Base-by-base conservation (phyloP, 2,329 filamentous ascomycete genomes). In the Colletotrichum gigasporum region DNA sequence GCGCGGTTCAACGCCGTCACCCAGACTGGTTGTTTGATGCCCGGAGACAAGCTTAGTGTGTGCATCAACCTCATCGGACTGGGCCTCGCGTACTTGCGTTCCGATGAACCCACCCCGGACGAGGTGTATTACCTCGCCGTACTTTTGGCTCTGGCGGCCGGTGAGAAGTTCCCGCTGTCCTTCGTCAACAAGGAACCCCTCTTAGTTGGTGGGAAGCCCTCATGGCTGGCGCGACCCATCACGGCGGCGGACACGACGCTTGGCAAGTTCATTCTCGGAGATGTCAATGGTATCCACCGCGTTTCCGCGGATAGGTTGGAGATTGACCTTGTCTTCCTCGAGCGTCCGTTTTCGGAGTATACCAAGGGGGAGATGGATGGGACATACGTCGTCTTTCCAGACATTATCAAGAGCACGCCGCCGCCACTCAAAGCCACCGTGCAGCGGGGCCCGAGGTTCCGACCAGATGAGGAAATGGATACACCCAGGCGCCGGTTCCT, bases 51-150 rank as follows among this genome's bases (percentile, higher is more conserved):
- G 18, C 50, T 55, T 4, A 55, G 48, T 11, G 50, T 61, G 6
- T 61, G 50, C 16, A 44, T 61, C 39, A 61, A 61, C 10, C 57
- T 61, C 2, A 37, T 47, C 42, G 57, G 57, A 4, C 39, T 61
- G 7, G 57, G 57, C 4, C 50, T 61, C 8, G 50, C n/a, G 11
- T 48, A 55, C 20, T 55, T 41, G n/a, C 30, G 41, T 11, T 8
- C 30, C 1, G 5, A 20, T 11, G 50, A 61, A 26, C 57, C 57
- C 7, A 16, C 30, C 3, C 16, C n/a, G 7, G 50, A 61, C 7
- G 41, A 55, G 14, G 50, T 61, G 6, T 55, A 61, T 41, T 32
- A 32, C 4, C 50, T 55, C 16, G 30, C 50, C 6, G 16, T 30
- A 4, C 24, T 61, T 3, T 24, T 61, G 4, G 30, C 50, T 1